Evolutionary conservation across 192 early-diverging fungal genomes (phyloP).

Genomic region (Linnemannia exigua): DNA sequence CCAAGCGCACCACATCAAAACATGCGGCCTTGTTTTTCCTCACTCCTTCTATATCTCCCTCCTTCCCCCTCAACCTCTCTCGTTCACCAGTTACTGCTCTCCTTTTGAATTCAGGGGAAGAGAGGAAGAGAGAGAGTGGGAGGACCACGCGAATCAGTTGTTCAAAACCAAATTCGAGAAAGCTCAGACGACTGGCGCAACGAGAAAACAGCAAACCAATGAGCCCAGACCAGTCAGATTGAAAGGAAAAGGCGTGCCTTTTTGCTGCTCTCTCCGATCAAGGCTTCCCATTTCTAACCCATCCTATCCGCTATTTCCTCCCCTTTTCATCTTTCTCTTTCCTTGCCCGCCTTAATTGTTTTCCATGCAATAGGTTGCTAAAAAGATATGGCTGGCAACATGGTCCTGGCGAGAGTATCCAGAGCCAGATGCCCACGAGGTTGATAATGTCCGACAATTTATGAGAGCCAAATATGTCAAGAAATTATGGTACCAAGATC

Average conservation of each 20-base stretch:
- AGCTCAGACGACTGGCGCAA: slow-evolving; percentile 7
- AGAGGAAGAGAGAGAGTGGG: neutral
- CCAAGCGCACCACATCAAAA: slow-evolving; percentile 11
- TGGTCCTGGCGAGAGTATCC: slow-evolving; percentile 57
- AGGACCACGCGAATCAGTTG: neutral
- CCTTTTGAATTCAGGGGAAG: neutral
- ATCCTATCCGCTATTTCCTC: neutral
- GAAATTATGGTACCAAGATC: slow-evolving; percentile 51
- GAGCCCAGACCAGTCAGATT: neutral
- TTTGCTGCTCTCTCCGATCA: slow-evolving; percentile 5
- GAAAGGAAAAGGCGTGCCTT: slow-evolving; percentile 3
- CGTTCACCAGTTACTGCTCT: neutral
- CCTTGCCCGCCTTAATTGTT: neutral
- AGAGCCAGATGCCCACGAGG: slow-evolving; percentile 55
- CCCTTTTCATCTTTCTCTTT: neutral
- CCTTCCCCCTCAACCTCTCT: neutral
- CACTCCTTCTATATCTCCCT: neutral
- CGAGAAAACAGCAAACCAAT: slow-evolving; percentile 1
- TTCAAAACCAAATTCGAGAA: neutral
- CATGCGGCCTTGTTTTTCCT: slow-evolving; percentile 10
- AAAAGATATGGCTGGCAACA: slow-evolving; percentile 56
- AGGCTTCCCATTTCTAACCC: slow-evolving; percentile 4
- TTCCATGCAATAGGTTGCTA: slow-evolving; percentile 31
- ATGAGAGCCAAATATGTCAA: slow-evolving; percentile 61
- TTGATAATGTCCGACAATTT: slow-evolving; percentile 47